Evolutionary conservation across 2,329 filamentous ascomycete genomes (phyloP), one percentile per base, ranked within the genome.

Genomic region (Metarhizium robertsii): DNA sequence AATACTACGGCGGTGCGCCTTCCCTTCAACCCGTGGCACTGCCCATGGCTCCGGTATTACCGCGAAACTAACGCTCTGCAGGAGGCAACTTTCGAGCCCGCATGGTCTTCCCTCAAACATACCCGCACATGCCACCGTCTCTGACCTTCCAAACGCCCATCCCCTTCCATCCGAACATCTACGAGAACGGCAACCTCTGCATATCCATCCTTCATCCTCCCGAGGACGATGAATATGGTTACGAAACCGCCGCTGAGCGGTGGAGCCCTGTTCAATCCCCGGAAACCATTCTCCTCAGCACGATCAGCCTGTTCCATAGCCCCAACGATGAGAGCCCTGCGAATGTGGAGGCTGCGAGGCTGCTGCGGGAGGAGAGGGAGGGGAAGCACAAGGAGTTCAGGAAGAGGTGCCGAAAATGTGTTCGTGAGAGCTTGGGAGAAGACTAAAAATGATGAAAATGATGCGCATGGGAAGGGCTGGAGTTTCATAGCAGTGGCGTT

Each of bases 131-230:
- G 70, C 94, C 94, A 40, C 94, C 94, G 0, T 89, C 86, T 65
- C 87, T 97, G 75, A 90, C 86, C 62, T 97, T 97, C 73, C 82
- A 90, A 65, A 79, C 79, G 0, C 89, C 92, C 1, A 84, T 96
- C 58, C 83, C 83, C 2, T 97, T 94, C 79, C 92, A 97, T 72
- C 92, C 92, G 1, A 97, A 97, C 70, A 88, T 99, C 68, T 97
- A 96, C 75, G 76, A 83, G 7, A 84, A 83, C 67, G 94, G 94
- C 65, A 84, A 87, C 61, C 89, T 99, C 56, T 99, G 94, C 79
- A 97, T 99, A 70, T 95, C 89, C 47, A 99, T 99, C 73, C 80
- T 99, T 46, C 94, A 99, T 71, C 89, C 92, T 13, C 92, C 94
- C 4, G 92, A 90, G 73, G 92, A 96, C 66, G 94, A 99, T 68